Base-by-base conservation (phyloP, 2,329 filamentous ascomycete genomes). In the Paracoccidioides brasiliensis region DNA sequence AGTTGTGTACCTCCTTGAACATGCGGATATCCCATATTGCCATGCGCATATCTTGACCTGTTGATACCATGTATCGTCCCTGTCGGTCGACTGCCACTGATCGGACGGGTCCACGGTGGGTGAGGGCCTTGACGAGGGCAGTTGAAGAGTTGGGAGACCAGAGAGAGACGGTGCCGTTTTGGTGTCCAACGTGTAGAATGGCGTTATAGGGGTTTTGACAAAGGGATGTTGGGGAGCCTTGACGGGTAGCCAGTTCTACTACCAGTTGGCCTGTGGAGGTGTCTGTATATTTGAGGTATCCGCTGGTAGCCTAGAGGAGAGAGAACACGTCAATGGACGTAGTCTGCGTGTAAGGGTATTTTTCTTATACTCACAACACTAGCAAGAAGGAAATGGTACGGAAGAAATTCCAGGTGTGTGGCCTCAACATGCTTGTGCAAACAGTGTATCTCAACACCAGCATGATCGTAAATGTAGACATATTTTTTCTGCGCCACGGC, bases 401-500 rank as follows among this genome's bases (percentile, higher is more conserved):
- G 91, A 12, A 97, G 76, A 67, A 96, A 98, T 71, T 97, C 89
- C 79, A 98, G 89, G 70, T 94, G 85, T 10, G 87, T 86, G 12
- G 94, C 88, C 69, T 98, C 93, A 59, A 88, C 81, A 68, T 95
- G 91, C 69, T 93, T 93, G 70, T 84, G 84, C 66, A 98, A 74
- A 67, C 88, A 90, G 70, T 98, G 93, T 55, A 98, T 74, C 73
- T 98, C 93, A 22, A 96, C 87, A 53, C 93, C 93, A 56, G 88
- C 81, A 56, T 83, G 79, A 66, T 96, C 93, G 75, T 98, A 98
- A 61, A 98, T 96, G 74, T 95, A 98, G 60, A 93, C 88, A 63
- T 93, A 86, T 72, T 91, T 93, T 77, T 95, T 96, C 73, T 98
- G 91, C 46, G 93, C 90, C 10, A 95, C 89, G 0, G 91, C 91